phyloP scores from a whole-genome alignment of 345 rosid genomes.

The Lepidium africanum region DNA sequence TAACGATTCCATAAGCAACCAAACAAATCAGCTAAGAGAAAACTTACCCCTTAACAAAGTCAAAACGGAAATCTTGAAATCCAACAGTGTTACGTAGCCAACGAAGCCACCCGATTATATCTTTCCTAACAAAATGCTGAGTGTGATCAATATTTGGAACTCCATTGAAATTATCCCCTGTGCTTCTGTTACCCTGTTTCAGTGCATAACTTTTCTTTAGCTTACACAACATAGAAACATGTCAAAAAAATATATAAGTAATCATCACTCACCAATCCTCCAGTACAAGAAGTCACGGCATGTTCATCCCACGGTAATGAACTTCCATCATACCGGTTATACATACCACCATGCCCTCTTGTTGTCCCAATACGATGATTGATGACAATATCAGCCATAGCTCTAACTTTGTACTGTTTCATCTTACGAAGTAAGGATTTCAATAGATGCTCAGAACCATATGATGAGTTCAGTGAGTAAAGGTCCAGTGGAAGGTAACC shows the following conservation, averaged over 20 bases:
- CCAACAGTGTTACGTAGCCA: constrained; percentile 61
- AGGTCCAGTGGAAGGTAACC: constrained; percentile 94
- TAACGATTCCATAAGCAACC: neutral
- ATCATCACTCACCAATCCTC: constrained; percentile 57
- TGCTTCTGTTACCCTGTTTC: constrained; percentile 68
- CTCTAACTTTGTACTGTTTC: constrained; percentile 70
- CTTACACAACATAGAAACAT: neutral
- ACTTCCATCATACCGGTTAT: constrained; percentile 85
- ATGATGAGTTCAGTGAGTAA: constrained; percentile 67
- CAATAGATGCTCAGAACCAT: constrained; percentile 68
- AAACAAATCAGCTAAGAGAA: neutral
- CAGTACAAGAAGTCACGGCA: constrained; percentile 87
- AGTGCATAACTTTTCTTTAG: neutral
- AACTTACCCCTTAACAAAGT: constrained; percentile 77
- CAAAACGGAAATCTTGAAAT: constrained; percentile 91
- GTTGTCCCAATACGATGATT: constrained; percentile 90
- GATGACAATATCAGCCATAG: constrained; percentile 93
- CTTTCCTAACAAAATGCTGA: constrained; percentile 83
- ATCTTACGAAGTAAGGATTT: constrained; percentile 62
- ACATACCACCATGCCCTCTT: constrained; percentile 73
- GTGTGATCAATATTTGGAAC: constrained; percentile 91
- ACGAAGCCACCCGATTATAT: constrained; percentile 65
- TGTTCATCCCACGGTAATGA: constrained; percentile 76
- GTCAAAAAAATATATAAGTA: neutral
- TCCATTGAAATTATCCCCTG: constrained; percentile 88